Evolutionary conservation across 2,329 filamentous ascomycete species (phyloP).

Genomic region (Colletotrichum echinochloae): DNA sequence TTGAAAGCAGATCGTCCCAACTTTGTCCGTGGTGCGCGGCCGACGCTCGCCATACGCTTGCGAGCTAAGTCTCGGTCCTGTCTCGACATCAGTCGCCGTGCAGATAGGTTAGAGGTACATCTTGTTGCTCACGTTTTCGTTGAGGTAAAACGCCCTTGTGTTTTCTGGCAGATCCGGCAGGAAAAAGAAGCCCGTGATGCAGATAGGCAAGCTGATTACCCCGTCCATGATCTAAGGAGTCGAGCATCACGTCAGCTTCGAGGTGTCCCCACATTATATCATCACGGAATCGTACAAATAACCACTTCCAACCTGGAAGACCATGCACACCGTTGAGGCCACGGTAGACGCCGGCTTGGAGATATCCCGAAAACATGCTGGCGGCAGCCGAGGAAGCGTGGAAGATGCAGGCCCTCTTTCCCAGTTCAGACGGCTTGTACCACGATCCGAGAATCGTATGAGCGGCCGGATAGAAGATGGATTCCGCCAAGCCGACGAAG

Average conservation of each 20-base stretch:
- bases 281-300: slow-evolving; percentile 46
- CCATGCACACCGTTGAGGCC: slow-evolving; percentile 60
- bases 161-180: slow-evolving; percentile 50
- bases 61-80: slow-evolving; percentile 31
- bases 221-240: slow-evolving; percentile 54
- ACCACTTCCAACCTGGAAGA: slow-evolving; percentile 53
- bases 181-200: slow-evolving; percentile 53
- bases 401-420: slow-evolving; percentile 63
- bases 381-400: slow-evolving; percentile 64
- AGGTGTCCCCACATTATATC: not conserved
- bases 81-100: not conserved
- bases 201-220: slow-evolving; percentile 56
- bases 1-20: slow-evolving; percentile 53
- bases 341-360: slow-evolving; percentile 66
- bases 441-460: slow-evolving; percentile 57
- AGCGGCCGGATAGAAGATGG: slow-evolving; percentile 46
- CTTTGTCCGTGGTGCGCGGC: slow-evolving; percentile 65
- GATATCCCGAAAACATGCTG: slow-evolving; percentile 67
- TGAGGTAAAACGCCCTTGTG: slow-evolving; percentile 48
- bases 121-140: slow-evolving; percentile 2
- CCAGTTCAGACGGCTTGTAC: slow-evolving; percentile 55
- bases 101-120: no score
- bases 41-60: slow-evolving; percentile 49
- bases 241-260: not conserved
- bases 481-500: slow-evolving; percentile 57